Evolutionary conservation across 2,329 filamentous ascomycete genomes (phyloP), one percentile per base, ranked within the genome.

Genomic region (Colletotrichum sp.): DNA sequence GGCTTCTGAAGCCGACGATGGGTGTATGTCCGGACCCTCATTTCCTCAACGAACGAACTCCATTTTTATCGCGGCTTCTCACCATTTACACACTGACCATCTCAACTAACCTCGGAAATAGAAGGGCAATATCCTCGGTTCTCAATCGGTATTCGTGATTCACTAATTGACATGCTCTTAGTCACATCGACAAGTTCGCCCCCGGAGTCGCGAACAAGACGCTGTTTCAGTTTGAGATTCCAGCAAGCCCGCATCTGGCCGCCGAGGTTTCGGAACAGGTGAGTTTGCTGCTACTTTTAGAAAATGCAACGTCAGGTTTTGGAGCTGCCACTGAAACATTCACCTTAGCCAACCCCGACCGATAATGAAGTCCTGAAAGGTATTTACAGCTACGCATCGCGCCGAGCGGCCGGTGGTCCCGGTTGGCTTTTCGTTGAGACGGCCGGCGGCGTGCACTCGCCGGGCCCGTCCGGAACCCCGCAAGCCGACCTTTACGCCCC

Each of bases 361-460:
- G 88, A 92, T 75, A 83, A 88, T 15, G 83, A 86, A 2, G 86
- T 94, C 2, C 81, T 93, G 6, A 80, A 84, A 4, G 84, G 85
- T 9, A 86, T 93, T 36, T 85, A 88, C 64, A 81, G 85, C 2
- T 85, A 88, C 71, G 85, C 89, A 2, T 81, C 83, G 8, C 79
- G 84, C n/a, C 87, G 86, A 70, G 87, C 89, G 5, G 80, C 82
- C 24, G 79, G 79, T 4, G 84, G 85, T 6, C 82, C 86, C 62
- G 90, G 90, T n/a, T 91, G 93, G 84, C 85, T 94, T 2, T 89
- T 98, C 63, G 87, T 97, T 62, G 95, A 98, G 82, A 97, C 95
- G 3, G 95, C 95, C 2, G 95, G 95, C 1, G 95, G 95, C 1
- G 94, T 96, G 0, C 92, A 96, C 77, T 96, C 95, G 0, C 95